Conservation (phyloP, 768 basidiomycete genomes). For the Boletus sp. region DNA sequence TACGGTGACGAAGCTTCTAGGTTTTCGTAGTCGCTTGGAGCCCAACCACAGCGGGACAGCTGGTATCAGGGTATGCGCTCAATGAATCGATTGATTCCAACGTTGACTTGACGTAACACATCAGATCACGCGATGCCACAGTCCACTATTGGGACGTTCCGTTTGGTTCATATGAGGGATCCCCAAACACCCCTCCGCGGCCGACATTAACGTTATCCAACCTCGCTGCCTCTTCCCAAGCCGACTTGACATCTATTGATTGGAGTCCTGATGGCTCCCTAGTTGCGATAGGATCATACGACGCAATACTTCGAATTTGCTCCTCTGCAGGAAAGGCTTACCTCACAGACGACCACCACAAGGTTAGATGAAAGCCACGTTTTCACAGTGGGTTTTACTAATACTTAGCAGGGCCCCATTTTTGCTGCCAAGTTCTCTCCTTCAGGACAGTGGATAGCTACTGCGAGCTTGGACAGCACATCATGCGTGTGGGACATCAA, state of each 20-base stretch:
- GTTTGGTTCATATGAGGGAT: constrained; percentile 27
- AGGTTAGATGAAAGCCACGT: constrained; percentile 41
- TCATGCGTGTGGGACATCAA: constrained; percentile 77
- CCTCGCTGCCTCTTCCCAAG: constrained; percentile 43
- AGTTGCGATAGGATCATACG: constrained; percentile 76
- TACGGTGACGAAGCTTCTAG: constrained; percentile 35
- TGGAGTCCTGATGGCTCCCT: constrained; percentile 75
- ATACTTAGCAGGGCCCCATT: constrained; percentile 62
- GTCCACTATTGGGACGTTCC: constrained; percentile 73
- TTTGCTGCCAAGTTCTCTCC: constrained; percentile 77
- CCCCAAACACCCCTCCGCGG: constrained; percentile 19
- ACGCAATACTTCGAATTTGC: constrained; percentile 66
- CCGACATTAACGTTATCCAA: constrained; percentile 47
- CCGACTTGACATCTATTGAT: constrained; percentile 71
- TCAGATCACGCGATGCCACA: constrained; percentile 72
- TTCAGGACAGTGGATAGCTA: constrained; percentile 66
- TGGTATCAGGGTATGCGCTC: constrained; percentile 67
- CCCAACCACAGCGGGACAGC: constrained; percentile 51
- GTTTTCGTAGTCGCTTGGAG: constrained; percentile 84
- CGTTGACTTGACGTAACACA: constrained; percentile 1
- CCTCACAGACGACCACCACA: constrained; percentile 59
- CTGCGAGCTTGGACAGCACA: constrained; percentile 75
- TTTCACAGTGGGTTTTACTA: constrained; percentile 9
- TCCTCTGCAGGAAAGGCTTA: constrained; percentile 59
- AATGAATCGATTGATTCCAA: not conserved